phyloP scores from a whole-genome alignment of 768 basidiomycete species.

The Ramaria sp. region DNA sequence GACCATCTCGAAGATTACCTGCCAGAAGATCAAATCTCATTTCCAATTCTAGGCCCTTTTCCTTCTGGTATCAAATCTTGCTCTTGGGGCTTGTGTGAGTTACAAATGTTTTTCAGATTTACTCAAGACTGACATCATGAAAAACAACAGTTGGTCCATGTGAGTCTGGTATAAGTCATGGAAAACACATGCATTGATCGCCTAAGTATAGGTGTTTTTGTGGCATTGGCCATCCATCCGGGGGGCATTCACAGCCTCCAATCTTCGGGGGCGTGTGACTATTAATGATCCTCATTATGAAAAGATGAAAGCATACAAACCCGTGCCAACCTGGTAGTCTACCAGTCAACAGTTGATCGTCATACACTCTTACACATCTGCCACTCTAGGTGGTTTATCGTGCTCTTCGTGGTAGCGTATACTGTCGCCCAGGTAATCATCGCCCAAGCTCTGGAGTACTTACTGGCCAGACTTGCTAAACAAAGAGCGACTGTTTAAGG shows the following conservation, averaged over 20 bases:
- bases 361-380: neutral
- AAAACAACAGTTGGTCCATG: neutral
- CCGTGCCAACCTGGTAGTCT: slow-evolving; percentile 14
- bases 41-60: slow-evolving; percentile 18
- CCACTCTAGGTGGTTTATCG: slow-evolving; percentile 14
- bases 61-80: slow-evolving; percentile 24
- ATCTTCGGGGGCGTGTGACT: neutral
- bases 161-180: slow-evolving; percentile 14
- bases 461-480: neutral
- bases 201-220: slow-evolving; percentile 3
- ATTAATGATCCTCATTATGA: slow-evolving; percentile 12
- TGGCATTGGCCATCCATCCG: slow-evolving; percentile 14
- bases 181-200: slow-evolving; percentile 12
- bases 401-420: slow-evolving; percentile 12
- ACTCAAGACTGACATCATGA: neutral
- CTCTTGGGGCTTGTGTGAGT: slow-evolving; percentile 20
- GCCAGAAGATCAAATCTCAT: slow-evolving; percentile 6
- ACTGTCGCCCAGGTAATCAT: slow-evolving; percentile 15
- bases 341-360: neutral
- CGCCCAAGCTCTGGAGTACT: neutral
- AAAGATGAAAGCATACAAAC: slow-evolving; percentile 14
- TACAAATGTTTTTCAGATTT: neutral
- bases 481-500: too few species aligned
- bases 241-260: slow-evolving; percentile 1
- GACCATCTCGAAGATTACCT: slow-evolving; percentile 11